Evolutionary conservation across 306 rosid genomes (phyloP), one percentile per base, ranked within the genome.

Genomic region (Canavalia ensiformis): DNA sequence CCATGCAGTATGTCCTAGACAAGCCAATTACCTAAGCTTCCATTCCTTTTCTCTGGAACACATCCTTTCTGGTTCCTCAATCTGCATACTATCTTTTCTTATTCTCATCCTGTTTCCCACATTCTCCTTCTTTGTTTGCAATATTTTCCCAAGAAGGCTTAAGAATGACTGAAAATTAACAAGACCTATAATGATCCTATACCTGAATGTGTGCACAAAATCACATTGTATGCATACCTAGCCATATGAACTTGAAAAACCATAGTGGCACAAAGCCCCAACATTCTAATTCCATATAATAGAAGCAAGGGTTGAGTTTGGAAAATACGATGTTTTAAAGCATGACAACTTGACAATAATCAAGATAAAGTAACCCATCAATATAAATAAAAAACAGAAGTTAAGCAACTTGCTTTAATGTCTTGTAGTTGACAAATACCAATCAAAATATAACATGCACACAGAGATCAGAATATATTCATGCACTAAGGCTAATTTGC

Each of bases 31-130:
- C 6, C 42, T 45, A 11, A 75, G 44, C 33, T 59, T 29, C 58
- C 30, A 46, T 7, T 74, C 68, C 44, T 1, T 74, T 44, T 74
- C 76, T 57, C 55, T 51, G 42, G 7, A 51, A 10, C 63, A 52
- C 49, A 72, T 54, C 34, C 34, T 39, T 56, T 74, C 56, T 73
- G 51, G n/a, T 39, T 73, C 52, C 64, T 31, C 31, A 12, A 50
- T 50, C 75, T 31, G 49, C 75, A 31, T 45, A 69, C 13, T 2
- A 37, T 41, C 7, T 37, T 72, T 54, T 29, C 64, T 18, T 52
- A 54, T 51, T 51, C 64, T 72, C 77, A 44, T 28, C n/a, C 52
- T 6, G 54, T 35, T 18, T 35, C 33, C 72, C 35, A 18, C 13
- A 25, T 41, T 50, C 50, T 54, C 8, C 9, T 6, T n/a, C 13